Conservation (phyloP, 306 rosid species). For the Hippophae rhamnoides region DNA sequence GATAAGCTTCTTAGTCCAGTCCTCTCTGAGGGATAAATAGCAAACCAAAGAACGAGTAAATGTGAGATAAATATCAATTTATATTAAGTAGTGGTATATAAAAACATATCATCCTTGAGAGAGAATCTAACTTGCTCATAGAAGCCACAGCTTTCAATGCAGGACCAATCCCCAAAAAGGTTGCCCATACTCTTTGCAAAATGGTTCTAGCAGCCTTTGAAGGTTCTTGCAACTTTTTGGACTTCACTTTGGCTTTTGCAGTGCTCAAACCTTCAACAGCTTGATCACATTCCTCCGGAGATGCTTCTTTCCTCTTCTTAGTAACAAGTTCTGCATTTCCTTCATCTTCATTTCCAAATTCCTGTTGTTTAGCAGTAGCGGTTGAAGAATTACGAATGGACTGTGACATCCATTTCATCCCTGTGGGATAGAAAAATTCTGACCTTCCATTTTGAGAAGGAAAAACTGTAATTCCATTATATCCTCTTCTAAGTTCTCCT, state of each 20-base stretch:
- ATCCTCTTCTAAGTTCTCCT: slow-evolving; percentile 15
- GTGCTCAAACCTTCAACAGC: slow-evolving; percentile 78
- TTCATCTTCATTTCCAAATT: slow-evolving; percentile 24
- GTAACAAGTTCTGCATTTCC: slow-evolving; percentile 27
- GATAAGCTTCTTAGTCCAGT: slow-evolving; percentile 79
- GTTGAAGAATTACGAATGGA: slow-evolving; percentile 36
- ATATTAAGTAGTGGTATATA: background rate
- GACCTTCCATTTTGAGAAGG: slow-evolving; percentile 18
- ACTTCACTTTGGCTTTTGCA: slow-evolving; percentile 83
- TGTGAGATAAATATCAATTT: slow-evolving; percentile 1
- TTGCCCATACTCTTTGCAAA: slow-evolving; percentile 46
- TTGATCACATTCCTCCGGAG: slow-evolving; percentile 92
- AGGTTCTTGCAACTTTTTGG: slow-evolving; percentile 56
- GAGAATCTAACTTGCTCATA: slow-evolving; percentile 64
- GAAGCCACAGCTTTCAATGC: slow-evolving; percentile 67
- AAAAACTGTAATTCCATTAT: background rate
- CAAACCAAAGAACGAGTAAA: slow-evolving; percentile 5
- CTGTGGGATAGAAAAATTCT: slow-evolving; percentile 14
- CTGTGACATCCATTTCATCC: slow-evolving; percentile 35
- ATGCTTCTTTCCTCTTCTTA: slow-evolving; percentile 62
- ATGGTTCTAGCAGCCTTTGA: slow-evolving; percentile 27
- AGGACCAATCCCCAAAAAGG: slow-evolving; percentile 67
- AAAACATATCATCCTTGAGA: background rate
- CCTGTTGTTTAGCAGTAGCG: slow-evolving; percentile 36
- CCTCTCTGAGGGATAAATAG: slow-evolving; percentile 48